Evolutionary conservation across 495 filamentous ascomycete genomes (phyloP).

Genomic region (Neurospora tetrasperma): DNA sequence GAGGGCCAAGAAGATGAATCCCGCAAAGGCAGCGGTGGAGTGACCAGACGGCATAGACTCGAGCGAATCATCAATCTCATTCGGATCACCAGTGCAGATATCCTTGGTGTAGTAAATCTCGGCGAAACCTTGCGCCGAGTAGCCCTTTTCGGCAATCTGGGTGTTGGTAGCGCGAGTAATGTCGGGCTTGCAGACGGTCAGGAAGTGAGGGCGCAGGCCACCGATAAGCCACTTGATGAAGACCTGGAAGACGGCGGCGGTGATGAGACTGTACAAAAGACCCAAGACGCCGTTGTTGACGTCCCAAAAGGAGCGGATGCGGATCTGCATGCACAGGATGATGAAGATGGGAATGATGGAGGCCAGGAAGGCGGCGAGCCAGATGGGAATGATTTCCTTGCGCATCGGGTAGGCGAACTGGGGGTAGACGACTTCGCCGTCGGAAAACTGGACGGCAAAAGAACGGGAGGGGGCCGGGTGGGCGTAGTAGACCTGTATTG

Average conservation of each 20-base stretch:
- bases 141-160: slow-evolving; percentile 12
- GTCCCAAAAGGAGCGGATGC: slow-evolving; percentile 57
- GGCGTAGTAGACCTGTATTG: slow-evolving; percentile 42
- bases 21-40: slow-evolving; percentile 46
- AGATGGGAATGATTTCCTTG: slow-evolving; percentile 54
- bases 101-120: slow-evolving; percentile 40
- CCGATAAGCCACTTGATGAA: slow-evolving; percentile 48
- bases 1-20: slow-evolving; percentile 46
- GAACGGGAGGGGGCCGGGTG: slow-evolving; percentile 45
- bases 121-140: slow-evolving; percentile 27
- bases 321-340: slow-evolving; percentile 48
- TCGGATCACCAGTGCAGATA: slow-evolving; percentile 31
- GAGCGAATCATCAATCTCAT: slow-evolving; percentile 40
- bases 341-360: slow-evolving; percentile 45
- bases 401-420: slow-evolving; percentile 51
- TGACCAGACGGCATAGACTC: slow-evolving; percentile 54
- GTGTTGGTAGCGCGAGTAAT: slow-evolving; percentile 24
- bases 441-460: slow-evolving; percentile 47
- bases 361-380: slow-evolving; percentile 44
- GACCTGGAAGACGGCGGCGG: slow-evolving; percentile 46
- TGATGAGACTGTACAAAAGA: slow-evolving; percentile 49
- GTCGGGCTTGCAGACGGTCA: slow-evolving; percentile 46
- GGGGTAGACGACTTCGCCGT: slow-evolving; percentile 50
- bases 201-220: slow-evolving; percentile 49
- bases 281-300: slow-evolving; percentile 53